Evolutionary conservation across 2,329 filamentous ascomycete genomes (phyloP), one percentile per base, ranked within the genome.

Genomic region (Whalleya microplaca): DNA sequence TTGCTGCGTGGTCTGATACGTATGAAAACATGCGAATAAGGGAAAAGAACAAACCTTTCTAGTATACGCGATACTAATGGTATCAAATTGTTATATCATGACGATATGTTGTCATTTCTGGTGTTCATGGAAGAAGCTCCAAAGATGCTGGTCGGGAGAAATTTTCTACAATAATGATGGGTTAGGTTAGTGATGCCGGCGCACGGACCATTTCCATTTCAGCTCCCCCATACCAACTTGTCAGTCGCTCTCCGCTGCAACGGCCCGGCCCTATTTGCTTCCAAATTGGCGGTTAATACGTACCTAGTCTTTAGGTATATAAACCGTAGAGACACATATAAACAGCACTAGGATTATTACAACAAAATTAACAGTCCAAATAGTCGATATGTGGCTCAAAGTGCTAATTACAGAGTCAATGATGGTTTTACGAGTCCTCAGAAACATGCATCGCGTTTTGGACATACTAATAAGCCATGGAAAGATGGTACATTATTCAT

Each of bases 1-100:
- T 57, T 62, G 59, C 66, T 69, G 66, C 66, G 50, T 37, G 4
- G 23, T 37, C 14, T 3, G 14, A 37, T 37, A 3, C 6, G 19
- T 23, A 41, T 42, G 9, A 21, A 48, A 48, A 21, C 29, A 45
- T 37, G 37, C 41, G 43, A 55, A 21, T 43, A 51, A 53, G 21
- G 19, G 46, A 40, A 57, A 18, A 8, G 58, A 53, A 47, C 59
- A 53, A 51, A 61, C 59, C 49, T 54, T 29, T 27, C 14, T 3
- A 12, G 4, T 3, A 6, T 37, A 37, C 12, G 12, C 27, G 8
- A 37, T 37, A 16, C 32, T 37, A 3, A 6, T 37, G 3, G 32
- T 16, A 14, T 37, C 9, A 14, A 12, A 12, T 3, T 37, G 3
- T 37, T 12, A 14, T 37, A 37, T 12, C 14, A 12, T 37, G 7